A percentile compares a stretch with the other conserved stretches of the same genome.
phyloP scores from a whole-genome alignment of 495 filamentous ascomycete genomes.

The Lasiosphaeris hirsuta region DNA sequence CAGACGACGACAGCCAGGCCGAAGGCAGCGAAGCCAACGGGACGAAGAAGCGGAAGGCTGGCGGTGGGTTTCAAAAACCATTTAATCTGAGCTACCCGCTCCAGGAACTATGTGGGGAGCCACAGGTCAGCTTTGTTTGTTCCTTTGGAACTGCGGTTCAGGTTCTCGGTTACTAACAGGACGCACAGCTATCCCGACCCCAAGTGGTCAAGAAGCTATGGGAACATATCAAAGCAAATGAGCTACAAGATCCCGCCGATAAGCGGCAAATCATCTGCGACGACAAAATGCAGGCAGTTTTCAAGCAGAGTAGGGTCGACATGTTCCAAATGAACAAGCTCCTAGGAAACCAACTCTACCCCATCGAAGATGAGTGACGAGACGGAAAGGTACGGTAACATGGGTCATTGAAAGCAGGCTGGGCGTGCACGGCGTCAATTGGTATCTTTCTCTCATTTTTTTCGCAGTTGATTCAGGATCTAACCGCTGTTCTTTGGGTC shows the following conservation, averaged over 20 bases:
- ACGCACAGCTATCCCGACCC: slow-evolving; percentile 72
- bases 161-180: slow-evolving; percentile 12
- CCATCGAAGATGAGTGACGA: slow-evolving; percentile 45
- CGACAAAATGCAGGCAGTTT: slow-evolving; percentile 81
- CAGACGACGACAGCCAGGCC: slow-evolving; percentile 76
- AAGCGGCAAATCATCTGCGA: slow-evolving; percentile 91
- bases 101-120: slow-evolving; percentile 54
- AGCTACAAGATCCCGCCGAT: slow-evolving; percentile 87
- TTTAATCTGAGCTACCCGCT: slow-evolving; percentile 50
- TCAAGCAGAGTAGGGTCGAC: slow-evolving; percentile 85
- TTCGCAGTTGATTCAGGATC: background rate
- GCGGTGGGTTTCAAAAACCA: slow-evolving; percentile 50
- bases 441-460: background rate
- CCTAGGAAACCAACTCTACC: slow-evolving; percentile 54
- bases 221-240: slow-evolving; percentile 83
- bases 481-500: background rate
- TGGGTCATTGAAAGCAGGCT: background rate
- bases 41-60: slow-evolving; percentile 49
- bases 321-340: slow-evolving; percentile 97
- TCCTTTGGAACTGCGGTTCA: background rate
- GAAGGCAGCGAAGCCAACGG: slow-evolving; percentile 52
- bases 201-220: slow-evolving; percentile 95
- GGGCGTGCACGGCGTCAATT: slow-evolving; percentile 30
- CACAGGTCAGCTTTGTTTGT: slow-evolving; percentile 45
- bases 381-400: background rate